These are phyloP conservation scores for Diaporthe vaccinii DNA, from an alignment of 2,329 filamentous ascomycete genomes.

Conservation along the genomic window DNA sequence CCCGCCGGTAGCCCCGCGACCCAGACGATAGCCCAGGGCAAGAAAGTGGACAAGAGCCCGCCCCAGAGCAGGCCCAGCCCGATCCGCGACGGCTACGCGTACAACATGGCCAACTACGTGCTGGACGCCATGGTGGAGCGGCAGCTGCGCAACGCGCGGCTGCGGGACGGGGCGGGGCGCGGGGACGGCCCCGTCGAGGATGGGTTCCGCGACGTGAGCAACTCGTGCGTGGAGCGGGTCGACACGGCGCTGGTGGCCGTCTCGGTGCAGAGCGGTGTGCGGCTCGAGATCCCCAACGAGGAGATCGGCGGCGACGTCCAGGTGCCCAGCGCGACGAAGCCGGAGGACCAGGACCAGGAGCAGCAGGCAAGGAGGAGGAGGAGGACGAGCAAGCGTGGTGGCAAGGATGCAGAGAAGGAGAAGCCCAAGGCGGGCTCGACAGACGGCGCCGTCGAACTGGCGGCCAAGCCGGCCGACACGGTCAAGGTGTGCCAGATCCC, in stretches of 20 bases:
- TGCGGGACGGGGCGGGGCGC: slow-evolving; percentile 59
- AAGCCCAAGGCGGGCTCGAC: not conserved
- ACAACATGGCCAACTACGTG: slow-evolving; percentile 57
- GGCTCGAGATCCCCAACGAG: slow-evolving; percentile 44
- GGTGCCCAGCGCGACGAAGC: slow-evolving; percentile 41
- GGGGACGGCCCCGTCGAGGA: slow-evolving; percentile 53
- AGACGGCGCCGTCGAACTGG: slow-evolving; percentile 33
- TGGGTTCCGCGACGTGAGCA: slow-evolving; percentile 58
- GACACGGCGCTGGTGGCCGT: slow-evolving; percentile 12
- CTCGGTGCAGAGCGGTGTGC: slow-evolving; percentile 41
- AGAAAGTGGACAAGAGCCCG: not conserved
- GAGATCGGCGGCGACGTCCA: slow-evolving; percentile 39
- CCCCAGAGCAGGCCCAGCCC: slow-evolving; percentile 45
- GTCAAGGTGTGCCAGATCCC: slow-evolving; percentile 56
- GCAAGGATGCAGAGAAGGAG: not conserved
- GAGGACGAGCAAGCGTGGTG: slow-evolving; percentile 1
- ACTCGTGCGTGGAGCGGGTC: slow-evolving; percentile 54
- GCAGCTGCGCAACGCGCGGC: slow-evolving; percentile 58
- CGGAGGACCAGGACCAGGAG: not conserved
- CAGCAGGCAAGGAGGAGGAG: not conserved
- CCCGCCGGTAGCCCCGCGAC: not conserved
- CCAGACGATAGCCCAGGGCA: not conserved
- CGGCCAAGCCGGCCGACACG: slow-evolving; percentile 40
- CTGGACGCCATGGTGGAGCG: slow-evolving; percentile 61
- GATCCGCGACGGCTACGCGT: slow-evolving; percentile 58